Evolutionary conservation across 805 yeast genomes (phyloP).

Genomic region (Barnettozyma wickerhamii): DNA sequence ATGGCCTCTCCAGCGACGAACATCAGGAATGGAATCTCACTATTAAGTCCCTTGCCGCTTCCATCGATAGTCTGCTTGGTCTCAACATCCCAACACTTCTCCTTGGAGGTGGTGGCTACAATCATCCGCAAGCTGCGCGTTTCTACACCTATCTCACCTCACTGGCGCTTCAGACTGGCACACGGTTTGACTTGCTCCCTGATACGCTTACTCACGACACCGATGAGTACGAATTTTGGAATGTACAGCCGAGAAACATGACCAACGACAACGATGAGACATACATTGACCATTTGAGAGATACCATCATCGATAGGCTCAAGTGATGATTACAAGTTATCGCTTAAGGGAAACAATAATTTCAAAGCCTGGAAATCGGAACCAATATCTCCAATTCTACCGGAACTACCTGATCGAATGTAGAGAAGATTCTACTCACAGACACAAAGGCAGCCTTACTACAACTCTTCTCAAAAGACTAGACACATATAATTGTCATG

Average conservation of each 20-base stretch:
- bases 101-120: constrained; percentile 79
- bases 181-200: constrained; percentile 45
- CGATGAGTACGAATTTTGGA: constrained; percentile 46
- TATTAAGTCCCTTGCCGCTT: constrained; percentile 41
- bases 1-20: constrained; percentile 65
- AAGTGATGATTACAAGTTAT: no score
- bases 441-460: no score
- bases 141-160: constrained; percentile 44
- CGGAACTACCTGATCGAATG: no score
- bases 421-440: no score
- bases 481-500: no score
- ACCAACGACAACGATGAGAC: constrained; percentile 27
- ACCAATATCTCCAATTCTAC: no score
- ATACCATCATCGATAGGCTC: constrained; percentile 6
- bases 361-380: no score
- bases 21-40: constrained; percentile 68
- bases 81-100: constrained; percentile 38
- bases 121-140: constrained; percentile 55
- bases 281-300: constrained; percentile 24
- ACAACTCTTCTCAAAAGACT: no score
- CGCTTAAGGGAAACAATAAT: no score
- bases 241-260: constrained; percentile 31
- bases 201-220: constrained; percentile 43
- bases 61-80: constrained; percentile 28
- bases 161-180: constrained; percentile 14